These are phyloP conservation scores for Dinochytrium kinnereticum DNA, from an alignment of 371 early-diverging fungal species.

Conservation along the genomic window DNA sequence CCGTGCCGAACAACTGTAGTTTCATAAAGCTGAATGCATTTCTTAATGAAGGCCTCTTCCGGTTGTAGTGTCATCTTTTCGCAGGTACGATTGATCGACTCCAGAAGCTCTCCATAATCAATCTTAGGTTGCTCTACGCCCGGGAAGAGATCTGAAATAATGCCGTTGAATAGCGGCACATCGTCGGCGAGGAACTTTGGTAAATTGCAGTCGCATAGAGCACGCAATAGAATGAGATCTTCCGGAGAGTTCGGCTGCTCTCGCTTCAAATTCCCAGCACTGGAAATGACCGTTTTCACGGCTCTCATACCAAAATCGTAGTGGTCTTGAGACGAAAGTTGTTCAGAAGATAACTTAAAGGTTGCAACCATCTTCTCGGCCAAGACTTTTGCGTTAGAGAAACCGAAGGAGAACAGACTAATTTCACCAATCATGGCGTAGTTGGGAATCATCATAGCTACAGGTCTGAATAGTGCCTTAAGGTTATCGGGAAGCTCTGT, in stretches of 20 bases:
- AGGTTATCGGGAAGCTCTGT: conserved; percentile 68
- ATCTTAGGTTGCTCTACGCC: conserved; percentile 58
- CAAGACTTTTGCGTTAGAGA: conserved; percentile 59
- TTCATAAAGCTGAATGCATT: conserved; percentile 67
- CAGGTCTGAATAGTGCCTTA: conserved; percentile 64
- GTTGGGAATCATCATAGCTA: conserved; percentile 71
- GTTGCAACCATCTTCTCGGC: conserved; percentile 70
- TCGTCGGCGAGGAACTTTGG: conserved; percentile 68
- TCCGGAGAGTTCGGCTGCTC: conserved; percentile 58
- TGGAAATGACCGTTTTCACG: conserved; percentile 65
- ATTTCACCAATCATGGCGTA: conserved; percentile 70
- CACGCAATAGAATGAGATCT: conserved; percentile 61
- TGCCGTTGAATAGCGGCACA: conserved; percentile 66
- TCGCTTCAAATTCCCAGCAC: conserved; percentile 65
- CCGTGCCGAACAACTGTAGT: conserved; percentile 67
- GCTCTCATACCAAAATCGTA: conserved; percentile 71
- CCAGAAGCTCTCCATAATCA: conserved; percentile 58
- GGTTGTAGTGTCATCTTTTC: conserved; percentile 52
- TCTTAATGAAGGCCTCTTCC: conserved; percentile 56
- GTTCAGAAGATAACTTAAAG: conserved; percentile 64
- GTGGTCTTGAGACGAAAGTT: conserved; percentile 67
- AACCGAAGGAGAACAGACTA: conserved; percentile 63
- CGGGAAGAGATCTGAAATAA: conserved; percentile 66
- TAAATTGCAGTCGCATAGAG: conserved; percentile 62
- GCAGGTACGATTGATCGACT: conserved; percentile 48